Evolutionary conservation across 2,329 filamentous ascomycete species (phyloP), one percentile per base, ranked within the genome.

Genomic region (Alternaria incomplexa): DNA sequence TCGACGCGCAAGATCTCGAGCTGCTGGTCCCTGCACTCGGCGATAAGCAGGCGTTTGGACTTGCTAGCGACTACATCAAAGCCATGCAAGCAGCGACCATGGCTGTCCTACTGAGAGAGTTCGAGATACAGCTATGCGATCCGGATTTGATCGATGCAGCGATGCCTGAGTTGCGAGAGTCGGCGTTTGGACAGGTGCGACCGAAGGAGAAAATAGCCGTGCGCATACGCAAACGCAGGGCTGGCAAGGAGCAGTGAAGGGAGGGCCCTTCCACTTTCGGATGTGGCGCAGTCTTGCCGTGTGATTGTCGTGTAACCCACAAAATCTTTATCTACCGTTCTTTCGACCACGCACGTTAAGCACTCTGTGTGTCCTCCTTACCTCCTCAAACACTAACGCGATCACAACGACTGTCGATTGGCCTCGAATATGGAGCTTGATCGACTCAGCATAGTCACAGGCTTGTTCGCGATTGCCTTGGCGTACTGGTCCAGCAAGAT

Each of bases 71-170:
- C 9, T 71, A 73, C 20, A 32, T 64, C 9, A 59, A 65, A 36
- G 62, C 65, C 8, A 56, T 76, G n/a, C 67, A 73, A 36, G 58
- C 65, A 22, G 69, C 68, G 2, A 74, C 74, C 8, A 44, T 76
- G 5, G 65, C 65, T 6, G 67, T 77, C 4, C 23, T 77, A 12
- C 47, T 73, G 11, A 65, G 52, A 10, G 72, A 74, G 28, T 77
- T 73, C 20, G 74, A 77, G 23, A 47, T 76, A 8, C 64, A 75
- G 25, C 43, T 76, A 5, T 74, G 69, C 25, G 74, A 77, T 45
- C 30, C 58, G 1, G 73, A 73, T 1, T 48, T 52, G 11, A 59
- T 68, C 5, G 73, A 74, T 10, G 57, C 53, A n/a, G 52, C 51
- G 9, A 46, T 75, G 46, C 74, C 73, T 28, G 48, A 63, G 9